Evolutionary conservation across 2,329 filamentous ascomycete genomes (phyloP).

Genomic region (Dactylonectria macrodidyma): DNA sequence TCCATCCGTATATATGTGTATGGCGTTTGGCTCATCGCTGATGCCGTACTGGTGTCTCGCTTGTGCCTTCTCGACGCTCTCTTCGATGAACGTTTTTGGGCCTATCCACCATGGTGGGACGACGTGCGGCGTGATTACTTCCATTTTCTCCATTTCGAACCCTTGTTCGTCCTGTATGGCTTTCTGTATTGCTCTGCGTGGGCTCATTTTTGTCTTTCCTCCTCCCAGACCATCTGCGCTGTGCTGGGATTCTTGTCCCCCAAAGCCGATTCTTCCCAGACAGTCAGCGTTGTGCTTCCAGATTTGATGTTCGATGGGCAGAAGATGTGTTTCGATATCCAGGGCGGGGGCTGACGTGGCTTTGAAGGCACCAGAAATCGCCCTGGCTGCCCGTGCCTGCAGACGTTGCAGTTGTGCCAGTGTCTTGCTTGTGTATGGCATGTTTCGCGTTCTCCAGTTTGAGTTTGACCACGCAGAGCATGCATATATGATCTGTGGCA

Average conservation of each 20-base stretch:
- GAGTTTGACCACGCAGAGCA: not conserved
- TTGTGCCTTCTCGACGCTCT: too few species aligned
- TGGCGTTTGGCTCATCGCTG: too few species aligned
- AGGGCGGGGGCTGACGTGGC: conserved; percentile 14
- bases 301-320: conserved; percentile 19
- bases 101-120: too few species aligned
- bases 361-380: conserved; percentile 16
- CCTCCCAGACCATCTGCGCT: not conserved
- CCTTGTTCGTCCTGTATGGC: too few species aligned
- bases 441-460: not conserved
- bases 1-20: too few species aligned
- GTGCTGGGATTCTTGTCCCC: not conserved
- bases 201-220: too few species aligned
- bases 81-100: too few species aligned
- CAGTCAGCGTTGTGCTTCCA: not conserved
- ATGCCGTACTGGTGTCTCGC: too few species aligned
- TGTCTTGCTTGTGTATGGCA: conserved; percentile 10
- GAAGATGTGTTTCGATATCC: conserved; percentile 20
- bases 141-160: too few species aligned
- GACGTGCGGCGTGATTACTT: too few species aligned
- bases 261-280: not conserved
- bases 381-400: conserved; percentile 12
- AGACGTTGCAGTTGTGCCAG: conserved; percentile 14
- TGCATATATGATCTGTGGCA: not conserved
- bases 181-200: too few species aligned